Conservation (phyloP, 2,329 filamentous ascomycete species). For the Grosmannia serpens region DNA sequence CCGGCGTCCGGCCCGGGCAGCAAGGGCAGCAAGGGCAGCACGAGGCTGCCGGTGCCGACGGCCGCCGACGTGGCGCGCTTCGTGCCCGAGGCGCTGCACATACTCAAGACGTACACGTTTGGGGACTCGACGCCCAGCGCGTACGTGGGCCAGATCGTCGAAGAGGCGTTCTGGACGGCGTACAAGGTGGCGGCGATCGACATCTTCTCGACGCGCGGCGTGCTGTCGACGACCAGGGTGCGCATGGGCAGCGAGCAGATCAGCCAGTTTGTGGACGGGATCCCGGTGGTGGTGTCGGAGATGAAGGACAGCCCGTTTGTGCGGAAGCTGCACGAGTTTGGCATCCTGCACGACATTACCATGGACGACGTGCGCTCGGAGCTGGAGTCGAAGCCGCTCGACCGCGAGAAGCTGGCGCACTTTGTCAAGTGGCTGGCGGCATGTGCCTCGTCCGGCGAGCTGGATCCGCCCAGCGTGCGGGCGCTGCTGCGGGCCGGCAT, state of each 20-base stretch:
- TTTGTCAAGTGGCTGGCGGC: constrained; percentile 77
- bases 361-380: constrained; percentile 77
- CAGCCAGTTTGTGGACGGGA: constrained; percentile 68
- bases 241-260: constrained; percentile 60
- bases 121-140: constrained; percentile 80
- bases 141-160: constrained; percentile 74
- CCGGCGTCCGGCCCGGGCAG: too few species aligned
- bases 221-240: constrained; percentile 73
- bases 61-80: constrained; percentile 54
- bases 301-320: constrained; percentile 68
- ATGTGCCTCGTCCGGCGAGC: constrained; percentile 58
- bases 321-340: constrained; percentile 68
- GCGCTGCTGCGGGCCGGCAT: constrained; percentile 70
- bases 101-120: constrained; percentile 79
- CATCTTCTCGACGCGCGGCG: constrained; percentile 75
- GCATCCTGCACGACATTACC: constrained; percentile 77
- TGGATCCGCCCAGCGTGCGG: constrained; percentile 56
- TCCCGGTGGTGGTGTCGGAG: constrained; percentile 72
- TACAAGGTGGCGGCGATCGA: constrained; percentile 75
- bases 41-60: constrained; percentile 18
- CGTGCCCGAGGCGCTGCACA: constrained; percentile 70
- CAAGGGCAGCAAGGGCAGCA: neutral
- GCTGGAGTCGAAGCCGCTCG: constrained; percentile 70
- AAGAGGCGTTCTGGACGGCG: constrained; percentile 93
- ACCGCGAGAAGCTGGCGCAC: constrained; percentile 63